Percentiles rank a stretch among this genome's conserved stretches.
Evolutionary conservation across 208 protist genomes (phyloP).

Genomic region (Wallacemonas collosoma): DNA sequence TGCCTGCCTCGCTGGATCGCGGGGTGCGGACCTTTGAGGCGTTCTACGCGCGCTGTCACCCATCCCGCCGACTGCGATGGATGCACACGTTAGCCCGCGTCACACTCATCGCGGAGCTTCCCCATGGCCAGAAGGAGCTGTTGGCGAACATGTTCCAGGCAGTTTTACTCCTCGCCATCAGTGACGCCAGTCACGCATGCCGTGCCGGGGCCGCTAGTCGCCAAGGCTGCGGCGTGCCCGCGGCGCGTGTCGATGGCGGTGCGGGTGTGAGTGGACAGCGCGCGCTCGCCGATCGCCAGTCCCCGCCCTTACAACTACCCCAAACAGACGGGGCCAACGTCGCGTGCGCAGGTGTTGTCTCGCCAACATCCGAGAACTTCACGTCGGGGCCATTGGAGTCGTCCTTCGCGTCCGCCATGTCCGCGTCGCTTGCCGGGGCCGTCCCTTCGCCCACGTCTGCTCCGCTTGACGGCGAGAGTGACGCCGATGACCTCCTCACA

Average conservation of each 20-base stretch:
- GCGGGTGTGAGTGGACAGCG: too few relatives aligned
- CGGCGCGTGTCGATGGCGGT: too few relatives aligned
- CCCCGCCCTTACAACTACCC: too few relatives aligned
- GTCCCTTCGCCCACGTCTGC: neutral
- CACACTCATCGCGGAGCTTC: conserved; percentile 50
- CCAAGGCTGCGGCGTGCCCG: too few relatives aligned
- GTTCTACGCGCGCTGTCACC: conserved; percentile 58
- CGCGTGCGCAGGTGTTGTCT: neutral
- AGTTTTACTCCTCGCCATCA: conserved; percentile 66
- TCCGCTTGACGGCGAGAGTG: neutral
- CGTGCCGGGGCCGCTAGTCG: too few relatives aligned
- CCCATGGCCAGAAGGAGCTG: conserved; percentile 56
- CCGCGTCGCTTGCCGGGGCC: neutral
- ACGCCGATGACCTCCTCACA: neutral
- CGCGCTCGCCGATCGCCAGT: too few relatives aligned
- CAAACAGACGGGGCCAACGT: too few relatives aligned
- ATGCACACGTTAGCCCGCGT: conserved; percentile 62
- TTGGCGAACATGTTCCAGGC: conserved; percentile 55
- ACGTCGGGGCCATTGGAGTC: neutral
- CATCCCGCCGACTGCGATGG: conserved; percentile 69
- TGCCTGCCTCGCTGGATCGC: conserved; percentile 38
- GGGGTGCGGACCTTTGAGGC: conserved; percentile 45
- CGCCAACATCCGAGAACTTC: neutral
- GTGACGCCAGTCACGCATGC: conserved; percentile 27
- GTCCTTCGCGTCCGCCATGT: neutral